Evolutionary conservation across 78 protist species (phyloP).

Genomic region (Capsaspora owczarzaki): DNA sequence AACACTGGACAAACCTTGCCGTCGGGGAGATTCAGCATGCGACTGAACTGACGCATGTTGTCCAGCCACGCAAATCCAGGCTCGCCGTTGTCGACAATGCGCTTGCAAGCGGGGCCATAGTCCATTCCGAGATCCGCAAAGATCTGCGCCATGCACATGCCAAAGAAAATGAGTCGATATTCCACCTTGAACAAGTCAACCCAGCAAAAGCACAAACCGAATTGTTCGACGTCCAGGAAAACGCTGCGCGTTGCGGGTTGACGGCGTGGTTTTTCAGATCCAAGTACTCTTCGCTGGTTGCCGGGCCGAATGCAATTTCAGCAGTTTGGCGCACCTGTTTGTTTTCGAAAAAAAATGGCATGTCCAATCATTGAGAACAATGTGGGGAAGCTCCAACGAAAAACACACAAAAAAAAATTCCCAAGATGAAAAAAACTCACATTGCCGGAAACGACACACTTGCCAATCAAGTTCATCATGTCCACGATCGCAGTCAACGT

Average conservation of each 20-base stretch:
- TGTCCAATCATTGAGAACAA: too few species aligned
- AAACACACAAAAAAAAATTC: too few species aligned
- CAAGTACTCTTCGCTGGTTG: constrained; percentile 47
- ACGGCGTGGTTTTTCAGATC: constrained; percentile 67
- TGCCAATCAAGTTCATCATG: constrained; percentile 79
- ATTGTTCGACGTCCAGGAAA: constrained; percentile 82
- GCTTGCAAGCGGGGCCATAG: constrained; percentile 30
- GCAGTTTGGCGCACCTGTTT: constrained; percentile 58
- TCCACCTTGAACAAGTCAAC: too few species aligned
- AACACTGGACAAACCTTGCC: too few species aligned
- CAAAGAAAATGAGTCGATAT: too few species aligned
- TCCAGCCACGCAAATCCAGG: constrained; percentile 86
- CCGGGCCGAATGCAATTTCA: constrained; percentile 81
- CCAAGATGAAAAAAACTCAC: constrained; percentile 9
- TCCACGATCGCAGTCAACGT: constrained; percentile 61
- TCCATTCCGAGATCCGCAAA: constrained; percentile 75
- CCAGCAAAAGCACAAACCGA: constrained; percentile 43
- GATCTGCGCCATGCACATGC: constrained; percentile 2
- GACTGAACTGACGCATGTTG: constrained; percentile 66
- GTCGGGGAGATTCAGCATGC: constrained; percentile 53
- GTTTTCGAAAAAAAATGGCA: too few species aligned
- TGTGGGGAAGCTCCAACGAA: too few species aligned
- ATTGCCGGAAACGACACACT: constrained; percentile 79
- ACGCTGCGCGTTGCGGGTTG: constrained; percentile 63
- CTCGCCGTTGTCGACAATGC: constrained; percentile 73